These are phyloP conservation scores for Dissophora globulifera DNA, from an alignment of 192 early-diverging fungal species.

Conservation along the genomic window DNA sequence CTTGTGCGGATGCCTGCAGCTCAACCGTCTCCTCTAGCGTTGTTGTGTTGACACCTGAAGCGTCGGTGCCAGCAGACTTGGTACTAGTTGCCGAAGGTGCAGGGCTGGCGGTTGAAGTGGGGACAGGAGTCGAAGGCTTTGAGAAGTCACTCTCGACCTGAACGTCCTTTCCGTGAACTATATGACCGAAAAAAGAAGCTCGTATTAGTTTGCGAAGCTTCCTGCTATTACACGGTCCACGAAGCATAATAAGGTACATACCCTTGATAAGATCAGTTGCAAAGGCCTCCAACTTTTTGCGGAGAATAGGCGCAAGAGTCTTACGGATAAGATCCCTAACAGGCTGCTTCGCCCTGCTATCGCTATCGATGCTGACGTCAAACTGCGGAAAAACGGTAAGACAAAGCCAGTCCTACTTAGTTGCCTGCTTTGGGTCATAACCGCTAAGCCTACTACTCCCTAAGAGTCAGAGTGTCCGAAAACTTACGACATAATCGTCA, in stretches of 20 bases:
- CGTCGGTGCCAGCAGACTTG: conserved; percentile 31
- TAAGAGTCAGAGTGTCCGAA: too few species aligned
- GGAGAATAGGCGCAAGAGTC: conserved; percentile 69
- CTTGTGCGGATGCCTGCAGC: conserved; percentile 82
- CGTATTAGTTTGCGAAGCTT: neutral
- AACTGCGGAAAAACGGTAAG: conserved; percentile 55
- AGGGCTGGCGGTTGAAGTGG: conserved; percentile 6
- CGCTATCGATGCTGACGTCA: conserved; percentile 71
- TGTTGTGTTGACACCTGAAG: conserved; percentile 66
- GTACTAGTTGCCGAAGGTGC: conserved; percentile 3
- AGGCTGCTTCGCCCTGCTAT: conserved; percentile 59
- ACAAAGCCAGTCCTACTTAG: neutral
- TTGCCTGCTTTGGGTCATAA: too few species aligned
- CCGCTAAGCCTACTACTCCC: too few species aligned
- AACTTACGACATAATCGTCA: conserved; percentile 83
- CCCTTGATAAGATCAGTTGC: conserved; percentile 76
- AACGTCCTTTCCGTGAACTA: conserved; percentile 83
- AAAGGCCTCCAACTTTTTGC: conserved; percentile 70
- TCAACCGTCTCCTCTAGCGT: conserved; percentile 80
- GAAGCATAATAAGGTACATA: too few species aligned
- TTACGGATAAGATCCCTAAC: conserved; percentile 79
- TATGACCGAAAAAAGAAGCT: neutral
- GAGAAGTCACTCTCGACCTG: conserved; percentile 70
- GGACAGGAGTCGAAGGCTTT: conserved; percentile 47
- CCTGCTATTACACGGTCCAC: too few species aligned